Evolutionary conservation across 495 filamentous ascomycete genomes (phyloP).

Genomic region (Annulohypoxylon moriforme): DNA sequence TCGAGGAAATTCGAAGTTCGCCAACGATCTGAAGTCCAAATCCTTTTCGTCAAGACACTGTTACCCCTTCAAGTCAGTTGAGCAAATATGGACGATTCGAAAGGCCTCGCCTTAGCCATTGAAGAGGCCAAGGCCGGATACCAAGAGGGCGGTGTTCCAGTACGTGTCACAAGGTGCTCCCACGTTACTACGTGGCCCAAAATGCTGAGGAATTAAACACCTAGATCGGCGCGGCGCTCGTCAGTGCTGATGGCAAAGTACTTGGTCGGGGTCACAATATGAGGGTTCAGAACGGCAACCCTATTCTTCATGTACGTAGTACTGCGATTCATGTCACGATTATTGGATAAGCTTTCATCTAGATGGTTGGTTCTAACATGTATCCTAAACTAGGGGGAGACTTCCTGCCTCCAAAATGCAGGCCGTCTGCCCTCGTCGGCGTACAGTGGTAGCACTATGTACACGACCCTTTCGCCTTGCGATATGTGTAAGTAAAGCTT

Average conservation of each 20-base stretch:
- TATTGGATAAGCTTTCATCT: not conserved
- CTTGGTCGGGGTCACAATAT: slow-evolving; percentile 86
- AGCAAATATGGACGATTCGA: slow-evolving; percentile 61
- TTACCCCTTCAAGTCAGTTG: not conserved
- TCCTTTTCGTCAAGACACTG: too few relatives aligned
- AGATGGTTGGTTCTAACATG: not conserved
- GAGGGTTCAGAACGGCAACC: slow-evolving; percentile 79
- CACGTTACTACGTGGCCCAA: too few relatives aligned
- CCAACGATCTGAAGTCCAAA: too few relatives aligned
- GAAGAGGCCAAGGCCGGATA: slow-evolving; percentile 77
- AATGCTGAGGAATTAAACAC: not conserved
- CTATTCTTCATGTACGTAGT: slow-evolving; percentile 76
- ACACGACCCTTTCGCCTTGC: slow-evolving; percentile 87
- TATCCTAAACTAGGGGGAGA: slow-evolving; percentile 71
- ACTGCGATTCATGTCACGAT: not conserved
- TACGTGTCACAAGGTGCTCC: slow-evolving; percentile 35
- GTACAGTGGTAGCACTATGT: slow-evolving; percentile 82
- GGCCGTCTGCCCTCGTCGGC: slow-evolving; percentile 77
- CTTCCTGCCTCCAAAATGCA: slow-evolving; percentile 80
- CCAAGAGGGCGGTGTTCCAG: slow-evolving; percentile 81
- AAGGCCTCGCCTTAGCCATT: slow-evolving; percentile 71
- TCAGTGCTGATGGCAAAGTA: slow-evolving; percentile 75
- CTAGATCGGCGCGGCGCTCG: slow-evolving; percentile 79
- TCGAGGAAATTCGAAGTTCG: not conserved
- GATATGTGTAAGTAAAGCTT: slow-evolving; percentile 76